Evolutionary conservation across 2,329 filamentous ascomycete species (phyloP), one percentile per base, ranked within the genome.

Genomic region (Coniella vitis): DNA sequence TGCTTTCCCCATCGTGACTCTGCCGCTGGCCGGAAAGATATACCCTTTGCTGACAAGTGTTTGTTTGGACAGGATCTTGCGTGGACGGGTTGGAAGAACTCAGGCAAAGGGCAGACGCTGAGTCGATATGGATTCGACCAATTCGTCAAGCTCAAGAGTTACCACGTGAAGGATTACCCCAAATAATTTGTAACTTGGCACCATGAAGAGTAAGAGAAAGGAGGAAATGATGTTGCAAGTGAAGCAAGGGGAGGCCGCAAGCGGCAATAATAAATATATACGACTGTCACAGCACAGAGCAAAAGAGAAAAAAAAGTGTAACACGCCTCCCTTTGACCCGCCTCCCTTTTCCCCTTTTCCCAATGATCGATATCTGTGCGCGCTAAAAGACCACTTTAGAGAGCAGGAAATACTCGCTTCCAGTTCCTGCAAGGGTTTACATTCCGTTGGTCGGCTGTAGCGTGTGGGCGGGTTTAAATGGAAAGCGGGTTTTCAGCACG

Each of bases 41-140:
- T 22, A 37, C 52, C 38, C 58, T 37, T 41, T 49, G 37, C 58
- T 61, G 49, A 63, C 52, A 45, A 43, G 40, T 19, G n/a, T 47
- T 49, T 45, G 34, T 29, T 29, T 10, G 25, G 5, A 5, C 59
- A 91, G 87, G 89, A 95, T 66, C 79, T 95, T 57, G 89, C 90
- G n/a, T 95, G 89, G 89, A 93, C 90, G 2, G 91, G 91, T 10
- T 96, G 90, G 90, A 97, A 97, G 74, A 90, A 95, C 65, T 95
- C 90, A 53, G 91, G 91, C 56, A 90, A 87, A 67, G 91, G 91
- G 19, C 85, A 90, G 58, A 96, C 90, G 9, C 70, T 97, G 59
- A 93, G 89, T 69, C 83, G 74, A 59, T 95, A 90, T 61, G 91
- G 91, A 10, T 97, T 94, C 63, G 91, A 96, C 60, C 88, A 95